phyloP scores from a whole-genome alignment of 257 asterid species.

The Oldenlandia corymbosa region DNA sequence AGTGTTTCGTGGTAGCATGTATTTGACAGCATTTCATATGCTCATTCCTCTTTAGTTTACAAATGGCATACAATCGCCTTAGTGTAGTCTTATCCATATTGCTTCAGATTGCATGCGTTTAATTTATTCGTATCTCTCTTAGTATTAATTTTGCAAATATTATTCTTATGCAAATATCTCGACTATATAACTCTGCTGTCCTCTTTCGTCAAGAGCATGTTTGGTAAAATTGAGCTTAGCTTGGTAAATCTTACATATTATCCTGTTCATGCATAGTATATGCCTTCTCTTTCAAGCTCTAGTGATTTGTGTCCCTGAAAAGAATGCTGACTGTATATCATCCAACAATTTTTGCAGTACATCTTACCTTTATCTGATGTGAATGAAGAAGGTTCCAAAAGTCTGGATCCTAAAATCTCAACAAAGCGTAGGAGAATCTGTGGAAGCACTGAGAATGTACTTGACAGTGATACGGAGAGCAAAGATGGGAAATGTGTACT shows the following conservation, averaged over 20 bases:
- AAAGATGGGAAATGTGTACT: slow-evolving; percentile 10
- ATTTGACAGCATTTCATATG: not conserved
- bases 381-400: slow-evolving; percentile 9
- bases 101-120: not conserved
- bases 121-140: not conserved
- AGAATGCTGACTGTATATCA: not conserved
- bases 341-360: slow-evolving; percentile 15
- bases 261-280: not conserved
- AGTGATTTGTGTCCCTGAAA: not conserved
- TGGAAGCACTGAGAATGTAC: slow-evolving; percentile 6
- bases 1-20: not conserved
- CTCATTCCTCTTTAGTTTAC: not conserved
- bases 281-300: not conserved
- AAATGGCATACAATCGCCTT: not conserved
- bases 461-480: slow-evolving; percentile 3
- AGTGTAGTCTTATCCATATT: not conserved
- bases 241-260: not conserved
- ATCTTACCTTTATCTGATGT: not conserved
- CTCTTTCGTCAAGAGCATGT: not conserved
- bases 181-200: not conserved
- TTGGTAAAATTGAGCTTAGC: not conserved
- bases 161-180: not conserved
- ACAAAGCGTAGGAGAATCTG: slow-evolving; percentile 34
- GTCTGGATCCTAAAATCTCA: slow-evolving; percentile 9
- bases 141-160: not conserved